Conservation (phyloP, 2,329 filamentous ascomycete genomes). For the Neofusicoccum parvum region DNA sequence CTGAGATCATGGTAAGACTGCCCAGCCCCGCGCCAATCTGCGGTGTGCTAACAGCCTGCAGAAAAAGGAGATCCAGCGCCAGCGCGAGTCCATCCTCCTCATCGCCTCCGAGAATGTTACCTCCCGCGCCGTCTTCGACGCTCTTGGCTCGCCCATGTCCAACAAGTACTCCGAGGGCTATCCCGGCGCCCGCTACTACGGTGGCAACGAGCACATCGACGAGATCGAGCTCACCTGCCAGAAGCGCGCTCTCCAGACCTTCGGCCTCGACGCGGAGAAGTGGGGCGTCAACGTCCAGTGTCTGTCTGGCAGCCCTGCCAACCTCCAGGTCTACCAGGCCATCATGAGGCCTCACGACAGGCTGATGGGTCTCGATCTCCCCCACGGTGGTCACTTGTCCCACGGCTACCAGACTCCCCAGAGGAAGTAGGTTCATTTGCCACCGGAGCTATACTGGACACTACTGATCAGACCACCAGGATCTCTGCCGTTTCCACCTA, state of each 20-base stretch:
- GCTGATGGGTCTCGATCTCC: constrained; percentile 94
- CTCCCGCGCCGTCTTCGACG: constrained; percentile 42
- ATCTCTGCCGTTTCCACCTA: constrained; percentile 99
- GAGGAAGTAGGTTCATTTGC: constrained; percentile 68
- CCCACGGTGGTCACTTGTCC: constrained; percentile 90
- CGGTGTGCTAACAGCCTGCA: constrained; percentile 39
- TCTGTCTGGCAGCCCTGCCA: constrained; percentile 89
- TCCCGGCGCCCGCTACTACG: constrained; percentile 93
- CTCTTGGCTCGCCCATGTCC: constrained; percentile 59
- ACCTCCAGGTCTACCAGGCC: constrained; percentile 97
- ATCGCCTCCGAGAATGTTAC: constrained; percentile 45
- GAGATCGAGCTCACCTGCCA: constrained; percentile 88
- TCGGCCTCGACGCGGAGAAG: constrained; percentile 77
- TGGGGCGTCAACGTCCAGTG: constrained; percentile 96
- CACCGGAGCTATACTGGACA: background rate
- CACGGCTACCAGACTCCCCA: constrained; percentile 97
- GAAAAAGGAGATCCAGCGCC: constrained; percentile 92
- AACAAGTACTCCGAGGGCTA: constrained; percentile 99
- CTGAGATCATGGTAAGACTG: constrained; percentile 83
- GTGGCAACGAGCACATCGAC: constrained; percentile 95
- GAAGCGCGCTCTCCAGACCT: constrained; percentile 83
- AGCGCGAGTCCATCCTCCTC: constrained; percentile 90
- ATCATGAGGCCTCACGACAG: constrained; percentile 94
- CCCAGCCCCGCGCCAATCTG: constrained; percentile 31
- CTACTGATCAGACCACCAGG: constrained; percentile 33